Evolutionary conservation across 164 flowering plant species (phyloP).

Genomic region (Dillenia suffruticosa): DNA sequence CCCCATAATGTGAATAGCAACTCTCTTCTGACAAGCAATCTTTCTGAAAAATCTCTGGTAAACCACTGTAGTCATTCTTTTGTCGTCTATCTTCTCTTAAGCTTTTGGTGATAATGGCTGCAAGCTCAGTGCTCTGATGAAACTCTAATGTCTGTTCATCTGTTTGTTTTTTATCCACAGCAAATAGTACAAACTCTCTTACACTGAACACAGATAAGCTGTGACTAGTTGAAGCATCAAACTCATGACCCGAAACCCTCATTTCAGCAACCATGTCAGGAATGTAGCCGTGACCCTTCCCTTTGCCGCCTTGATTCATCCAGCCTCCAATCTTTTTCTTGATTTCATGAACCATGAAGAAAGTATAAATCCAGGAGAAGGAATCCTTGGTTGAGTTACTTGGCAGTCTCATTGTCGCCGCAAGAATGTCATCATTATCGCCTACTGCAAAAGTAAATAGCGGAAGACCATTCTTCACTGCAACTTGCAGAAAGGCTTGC

Average conservation of each 20-base stretch:
- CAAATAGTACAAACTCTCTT: slow-evolving; percentile 53
- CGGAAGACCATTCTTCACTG: slow-evolving; percentile 53
- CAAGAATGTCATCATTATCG: slow-evolving; percentile 39
- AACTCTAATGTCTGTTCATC: slow-evolving; percentile 29
- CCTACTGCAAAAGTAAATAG: slow-evolving; percentile 55
- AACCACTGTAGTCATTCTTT: too few relatives aligned
- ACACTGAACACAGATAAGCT: slow-evolving; percentile 14
- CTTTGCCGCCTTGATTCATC: slow-evolving; percentile 57
- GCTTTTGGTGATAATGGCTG: slow-evolving; percentile 52
- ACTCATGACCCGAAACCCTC: slow-evolving; percentile 35
- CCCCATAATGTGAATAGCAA: slow-evolving; percentile 14
- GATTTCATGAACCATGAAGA: slow-evolving; percentile 54
- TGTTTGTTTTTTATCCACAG: slow-evolving; percentile 29
- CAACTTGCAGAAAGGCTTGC: slow-evolving; percentile 55
- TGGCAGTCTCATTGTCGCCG: slow-evolving; percentile 39
- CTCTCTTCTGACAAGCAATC: slow-evolving; percentile 8
- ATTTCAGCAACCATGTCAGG: slow-evolving; percentile 63
- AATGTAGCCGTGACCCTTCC: slow-evolving; percentile 31
- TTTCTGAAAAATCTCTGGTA: too few relatives aligned
- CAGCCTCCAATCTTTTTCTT: slow-evolving; percentile 64
- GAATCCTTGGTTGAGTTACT: slow-evolving; percentile 33
- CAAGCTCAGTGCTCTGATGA: slow-evolving; percentile 54
- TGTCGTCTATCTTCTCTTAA: too few relatives aligned
- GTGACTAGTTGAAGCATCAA: not conserved
- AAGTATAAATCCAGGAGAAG: slow-evolving; percentile 35